Evolutionary conservation across 108 stramenopile species (phyloP), one percentile per base, ranked within the genome.

Genomic region (Nitzschia inconspicua): DNA sequence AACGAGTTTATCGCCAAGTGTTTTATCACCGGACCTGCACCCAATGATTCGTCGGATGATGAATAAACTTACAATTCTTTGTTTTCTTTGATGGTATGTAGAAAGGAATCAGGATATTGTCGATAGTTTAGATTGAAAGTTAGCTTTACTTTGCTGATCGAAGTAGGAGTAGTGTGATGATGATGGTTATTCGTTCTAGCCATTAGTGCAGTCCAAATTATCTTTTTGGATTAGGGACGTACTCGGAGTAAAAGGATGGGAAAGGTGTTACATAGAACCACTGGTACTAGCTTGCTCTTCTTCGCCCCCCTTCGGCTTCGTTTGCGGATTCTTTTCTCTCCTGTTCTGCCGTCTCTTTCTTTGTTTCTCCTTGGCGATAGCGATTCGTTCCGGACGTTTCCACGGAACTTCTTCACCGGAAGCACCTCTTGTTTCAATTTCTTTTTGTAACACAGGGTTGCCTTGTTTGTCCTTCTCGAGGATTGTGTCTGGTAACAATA

Each of bases 1-100:
- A 79, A 82, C 37, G 92, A 93, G 76, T 93, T 89, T 69, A 83
- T 93, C 68, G 73, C 84, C 62, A 88, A 90, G 68, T 88, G 86
- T 76, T 93, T 88, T 63, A 82, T 79, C 54, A 84, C 88, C 30
- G 73, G 77, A 23, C 56, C 84, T 32, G 68, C 79, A 19, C 83
- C 88, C 1, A 79, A 76, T 52, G 65, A 82, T n/a, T n/a, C n/a
- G n/a, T n/a, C n/a, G 28, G 78, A 74, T 6, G 70, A 69, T 4
- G 75, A 81, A 41, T 58, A 58, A 58, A 43, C 26, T 0, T 58
- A 28, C n/a, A 19, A 16, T 44, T 16, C 8, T 55, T n/a, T n/a
- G n/a, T n/a, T n/a, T n/a, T n/a, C n/a, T n/a, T n/a, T n/a, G n/a
- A n/a, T n/a, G n/a, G n/a, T n/a, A n/a, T n/a, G n/a, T n/a, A n/a